These are phyloP conservation scores for Penicillium parvum DNA, from an alignment of 495 filamentous ascomycete genomes.

Conservation along the genomic window DNA sequence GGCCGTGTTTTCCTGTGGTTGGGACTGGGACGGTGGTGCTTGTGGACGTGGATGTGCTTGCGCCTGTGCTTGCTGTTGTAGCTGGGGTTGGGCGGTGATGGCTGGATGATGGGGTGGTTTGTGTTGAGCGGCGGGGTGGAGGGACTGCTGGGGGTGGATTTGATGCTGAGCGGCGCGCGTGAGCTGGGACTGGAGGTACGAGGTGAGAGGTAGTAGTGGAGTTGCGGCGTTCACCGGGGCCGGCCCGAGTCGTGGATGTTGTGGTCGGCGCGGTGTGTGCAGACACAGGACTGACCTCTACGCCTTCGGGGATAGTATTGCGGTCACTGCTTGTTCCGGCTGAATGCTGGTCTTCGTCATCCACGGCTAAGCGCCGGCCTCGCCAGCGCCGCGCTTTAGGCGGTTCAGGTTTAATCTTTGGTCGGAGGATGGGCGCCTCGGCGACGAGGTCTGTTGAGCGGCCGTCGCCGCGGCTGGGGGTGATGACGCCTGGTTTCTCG, in stretches of 20 bases:
- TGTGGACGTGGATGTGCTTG: too few relatives aligned
- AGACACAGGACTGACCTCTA: constrained; percentile 19
- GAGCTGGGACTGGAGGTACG: constrained; percentile 19
- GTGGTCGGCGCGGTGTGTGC: constrained; percentile 15
- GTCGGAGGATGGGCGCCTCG: constrained; percentile 20
- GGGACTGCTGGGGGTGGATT: constrained; percentile 40
- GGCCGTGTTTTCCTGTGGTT: constrained; percentile 32
- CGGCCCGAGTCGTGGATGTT: constrained; percentile 1
- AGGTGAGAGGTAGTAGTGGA: constrained; percentile 27
- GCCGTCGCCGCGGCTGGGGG: constrained; percentile 61
- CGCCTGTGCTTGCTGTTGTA: neutral
- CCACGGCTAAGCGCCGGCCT: constrained; percentile 26
- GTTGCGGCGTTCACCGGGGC: constrained; percentile 20
- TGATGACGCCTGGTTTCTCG: constrained; percentile 82
- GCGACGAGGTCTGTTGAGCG: constrained; percentile 10
- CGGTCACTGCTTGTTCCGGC: constrained; percentile 24
- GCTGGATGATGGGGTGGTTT: constrained; percentile 21
- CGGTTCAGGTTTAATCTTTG: constrained; percentile 41
- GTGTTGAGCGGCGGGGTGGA: constrained; percentile 34
- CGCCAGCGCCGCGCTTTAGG: constrained; percentile 44
- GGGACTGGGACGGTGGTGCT: too few relatives aligned
- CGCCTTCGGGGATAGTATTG: constrained; percentile 31
- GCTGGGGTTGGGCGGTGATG: constrained; percentile 23
- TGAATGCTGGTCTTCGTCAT: constrained; percentile 24
- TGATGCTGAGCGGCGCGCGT: constrained; percentile 34